Evolutionary conservation across 495 filamentous ascomycete genomes (phyloP).

Genomic region (Thozetella sp.): DNA sequence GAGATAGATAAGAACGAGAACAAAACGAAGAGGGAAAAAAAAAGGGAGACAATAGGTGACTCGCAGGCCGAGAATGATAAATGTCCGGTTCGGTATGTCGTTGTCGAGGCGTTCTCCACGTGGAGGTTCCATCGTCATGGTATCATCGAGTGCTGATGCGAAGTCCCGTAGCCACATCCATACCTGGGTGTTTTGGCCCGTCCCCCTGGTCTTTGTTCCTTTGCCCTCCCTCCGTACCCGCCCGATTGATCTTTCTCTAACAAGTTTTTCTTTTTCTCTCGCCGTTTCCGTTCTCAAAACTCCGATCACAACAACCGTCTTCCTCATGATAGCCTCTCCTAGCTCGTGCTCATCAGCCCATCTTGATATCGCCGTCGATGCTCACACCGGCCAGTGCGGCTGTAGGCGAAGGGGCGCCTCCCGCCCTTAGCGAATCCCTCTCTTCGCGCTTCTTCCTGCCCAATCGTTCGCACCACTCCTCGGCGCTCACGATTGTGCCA

Average conservation of each 20-base stretch:
- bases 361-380: not conserved
- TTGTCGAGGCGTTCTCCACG: not conserved
- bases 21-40: not conserved
- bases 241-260: too few species aligned
- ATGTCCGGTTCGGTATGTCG: not conserved
- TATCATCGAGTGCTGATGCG: not conserved
- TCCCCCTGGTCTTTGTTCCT: too few species aligned
- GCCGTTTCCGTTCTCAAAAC: too few species aligned
- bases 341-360: too few species aligned
- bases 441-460: conserved; percentile 54
- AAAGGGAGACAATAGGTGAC: not conserved
- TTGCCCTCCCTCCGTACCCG: too few species aligned
- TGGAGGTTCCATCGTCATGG: not conserved
- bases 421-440: conserved; percentile 8
- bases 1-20: not conserved
- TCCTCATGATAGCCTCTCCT: too few species aligned
- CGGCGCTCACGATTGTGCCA: conserved; percentile 81
- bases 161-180: too few species aligned
- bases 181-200: too few species aligned
- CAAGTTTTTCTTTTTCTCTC: too few species aligned
- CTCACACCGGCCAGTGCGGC: not conserved
- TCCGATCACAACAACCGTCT: not conserved
- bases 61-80: not conserved
- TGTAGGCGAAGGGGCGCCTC: not conserved
- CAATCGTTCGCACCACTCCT: conserved; percentile 81